phyloP scores from a whole-genome alignment of 331 rosid species.

The Quercus phellos region DNA sequence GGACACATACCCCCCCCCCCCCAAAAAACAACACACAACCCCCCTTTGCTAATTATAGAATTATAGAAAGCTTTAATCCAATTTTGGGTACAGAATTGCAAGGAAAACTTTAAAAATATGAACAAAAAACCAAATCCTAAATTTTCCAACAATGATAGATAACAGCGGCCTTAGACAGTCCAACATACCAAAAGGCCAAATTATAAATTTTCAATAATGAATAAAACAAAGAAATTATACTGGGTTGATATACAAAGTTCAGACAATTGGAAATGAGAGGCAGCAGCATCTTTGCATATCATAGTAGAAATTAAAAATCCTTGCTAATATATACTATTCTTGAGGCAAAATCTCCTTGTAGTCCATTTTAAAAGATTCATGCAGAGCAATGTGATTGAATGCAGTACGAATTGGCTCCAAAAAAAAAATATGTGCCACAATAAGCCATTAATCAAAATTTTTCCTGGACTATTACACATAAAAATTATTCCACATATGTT shows the following conservation, averaged over 20 bases:
- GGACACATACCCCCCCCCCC: too few relatives aligned
- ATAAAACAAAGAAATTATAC: background rate
- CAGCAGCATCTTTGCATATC: background rate
- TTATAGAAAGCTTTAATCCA: background rate
- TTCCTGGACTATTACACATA: background rate
- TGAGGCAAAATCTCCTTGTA: background rate
- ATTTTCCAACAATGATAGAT: too few relatives aligned
- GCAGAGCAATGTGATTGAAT: background rate
- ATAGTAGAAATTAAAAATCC: background rate
- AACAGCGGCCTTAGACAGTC: background rate
- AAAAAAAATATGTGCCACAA: background rate
- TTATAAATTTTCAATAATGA: background rate
- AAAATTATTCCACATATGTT: background rate
- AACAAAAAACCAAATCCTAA: background rate
- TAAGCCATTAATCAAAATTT: background rate
- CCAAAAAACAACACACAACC: too few relatives aligned
- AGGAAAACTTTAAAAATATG: background rate
- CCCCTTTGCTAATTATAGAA: background rate
- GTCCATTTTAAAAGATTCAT: background rate
- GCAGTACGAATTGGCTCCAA: background rate
- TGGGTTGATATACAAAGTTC: too few relatives aligned
- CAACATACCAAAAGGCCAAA: background rate
- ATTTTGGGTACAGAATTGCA: background rate
- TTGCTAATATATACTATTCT: background rate
- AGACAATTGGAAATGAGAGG: background rate